Conservation (phyloP, 148 eudicot genomes). For the Arbutus unedo region DNA sequence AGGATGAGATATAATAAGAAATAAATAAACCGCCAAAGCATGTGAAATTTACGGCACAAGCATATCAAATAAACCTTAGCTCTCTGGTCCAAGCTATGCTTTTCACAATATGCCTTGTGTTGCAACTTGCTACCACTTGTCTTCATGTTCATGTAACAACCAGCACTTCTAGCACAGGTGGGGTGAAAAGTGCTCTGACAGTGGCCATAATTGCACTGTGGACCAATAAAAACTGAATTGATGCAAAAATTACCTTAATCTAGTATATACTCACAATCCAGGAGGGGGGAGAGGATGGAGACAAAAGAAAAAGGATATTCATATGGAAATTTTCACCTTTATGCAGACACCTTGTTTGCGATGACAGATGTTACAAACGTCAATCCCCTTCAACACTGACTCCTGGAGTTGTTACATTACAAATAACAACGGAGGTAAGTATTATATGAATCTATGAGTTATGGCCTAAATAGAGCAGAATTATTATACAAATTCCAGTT, state of each 20-base stretch:
- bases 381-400: slow-evolving; percentile 51
- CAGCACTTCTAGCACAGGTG: slow-evolving; percentile 86
- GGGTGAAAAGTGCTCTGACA: slow-evolving; percentile 89
- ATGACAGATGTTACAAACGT: slow-evolving; percentile 65
- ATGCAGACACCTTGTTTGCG: slow-evolving; percentile 78
- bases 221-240: slow-evolving; percentile 13
- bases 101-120: slow-evolving; percentile 88
- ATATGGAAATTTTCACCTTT: slow-evolving; percentile 49
- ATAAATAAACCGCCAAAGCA: neutral
- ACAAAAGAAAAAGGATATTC: neutral
- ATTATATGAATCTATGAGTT: neutral
- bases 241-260: slow-evolving; percentile 1
- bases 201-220: slow-evolving; percentile 88
- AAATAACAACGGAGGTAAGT: neutral
- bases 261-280: neutral
- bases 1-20: neutral
- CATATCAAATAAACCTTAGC: slow-evolving; percentile 57
- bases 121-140: slow-evolving; percentile 68
- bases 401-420: slow-evolving; percentile 45
- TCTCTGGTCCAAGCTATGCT: slow-evolving; percentile 84
- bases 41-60: neutral
- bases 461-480: slow-evolving; percentile 2
- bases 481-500: neutral
- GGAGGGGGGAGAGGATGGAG: neutral
- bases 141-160: slow-evolving; percentile 65